These are phyloP conservation scores for Emergomyces orientalis DNA, from an alignment of 2,329 filamentous ascomycete species.

Conservation along the genomic window DNA sequence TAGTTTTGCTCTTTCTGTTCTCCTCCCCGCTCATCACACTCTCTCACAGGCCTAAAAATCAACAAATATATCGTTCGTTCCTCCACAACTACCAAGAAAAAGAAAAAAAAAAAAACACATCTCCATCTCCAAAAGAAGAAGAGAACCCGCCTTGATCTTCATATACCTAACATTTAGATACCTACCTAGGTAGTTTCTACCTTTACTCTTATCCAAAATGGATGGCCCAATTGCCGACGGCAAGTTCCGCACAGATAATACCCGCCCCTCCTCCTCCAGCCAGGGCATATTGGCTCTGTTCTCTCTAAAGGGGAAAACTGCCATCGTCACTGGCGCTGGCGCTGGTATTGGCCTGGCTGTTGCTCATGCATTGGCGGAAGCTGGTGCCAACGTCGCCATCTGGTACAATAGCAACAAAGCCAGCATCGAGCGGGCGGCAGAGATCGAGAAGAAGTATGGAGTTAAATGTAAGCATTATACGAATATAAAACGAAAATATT, in stretches of 20 bases:
- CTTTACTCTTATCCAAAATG: slow-evolving; percentile 19
- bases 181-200: background rate
- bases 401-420: slow-evolving; percentile 64
- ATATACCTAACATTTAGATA: background rate
- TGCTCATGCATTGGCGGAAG: slow-evolving; percentile 57
- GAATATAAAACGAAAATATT: background rate
- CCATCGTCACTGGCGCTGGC: slow-evolving; percentile 60
- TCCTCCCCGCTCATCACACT: background rate
- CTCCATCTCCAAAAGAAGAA: background rate
- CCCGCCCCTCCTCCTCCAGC: slow-evolving; percentile 34
- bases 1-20: background rate
- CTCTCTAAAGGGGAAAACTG: slow-evolving; percentile 60
- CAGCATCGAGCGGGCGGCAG: slow-evolving; percentile 51
- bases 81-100: background rate
- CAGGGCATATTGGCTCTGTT: slow-evolving; percentile 55
- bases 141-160: background rate
- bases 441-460: slow-evolving; percentile 56
- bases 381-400: slow-evolving; percentile 61
- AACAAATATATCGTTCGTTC: background rate
- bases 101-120: background rate
- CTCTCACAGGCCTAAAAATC: background rate
- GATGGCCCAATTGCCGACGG: slow-evolving; percentile 28
- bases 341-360: slow-evolving; percentile 60
- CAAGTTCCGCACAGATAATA: slow-evolving; percentile 51
- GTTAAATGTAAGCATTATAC: slow-evolving; percentile 51